phyloP scores from a whole-genome alignment of 1,284 basidiomycete genomes.

The Pyrrhoderma noxium region DNA sequence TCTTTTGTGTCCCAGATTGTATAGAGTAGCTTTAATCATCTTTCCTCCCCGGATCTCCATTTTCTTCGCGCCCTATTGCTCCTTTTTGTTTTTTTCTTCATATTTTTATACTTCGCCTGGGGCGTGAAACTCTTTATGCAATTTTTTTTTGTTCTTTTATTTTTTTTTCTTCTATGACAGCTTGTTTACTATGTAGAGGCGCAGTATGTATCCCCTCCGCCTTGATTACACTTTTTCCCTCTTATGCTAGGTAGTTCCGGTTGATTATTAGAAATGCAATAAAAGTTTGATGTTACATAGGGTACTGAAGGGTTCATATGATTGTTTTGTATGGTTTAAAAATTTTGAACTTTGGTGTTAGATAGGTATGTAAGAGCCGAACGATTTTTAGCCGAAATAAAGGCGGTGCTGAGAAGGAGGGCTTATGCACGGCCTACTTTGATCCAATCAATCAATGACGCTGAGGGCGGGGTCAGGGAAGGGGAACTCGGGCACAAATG shows the following conservation, averaged over 20 bases:
- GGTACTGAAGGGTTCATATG: too few species aligned
- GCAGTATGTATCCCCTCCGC: conserved; percentile 1
- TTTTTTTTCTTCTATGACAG: neutral
- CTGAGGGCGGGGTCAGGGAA: too few species aligned
- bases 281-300: too few species aligned
- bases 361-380: too few species aligned
- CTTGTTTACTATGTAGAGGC: too few species aligned
- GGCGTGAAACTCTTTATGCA: neutral
- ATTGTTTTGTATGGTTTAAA: too few species aligned
- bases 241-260: neutral
- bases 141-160: neutral
- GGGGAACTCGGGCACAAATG: too few species aligned
- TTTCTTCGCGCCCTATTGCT: neutral
- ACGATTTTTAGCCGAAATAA: too few species aligned
- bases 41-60: neutral
- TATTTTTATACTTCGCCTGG: neutral
- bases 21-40: neutral
- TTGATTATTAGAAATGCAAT: conserved; percentile 6
- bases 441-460: too few species aligned
- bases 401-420: too few species aligned
- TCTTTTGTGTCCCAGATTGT: conserved; percentile 1
- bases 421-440: too few species aligned
- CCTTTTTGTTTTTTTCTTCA: neutral
- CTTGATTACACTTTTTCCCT: conserved; percentile 1
- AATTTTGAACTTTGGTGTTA: too few species aligned